Percentiles rank a stretch among this genome's conserved stretches.
phyloP scores from a whole-genome alignment of 306 rosid genomes.

The Corylus heterophylla region DNA sequence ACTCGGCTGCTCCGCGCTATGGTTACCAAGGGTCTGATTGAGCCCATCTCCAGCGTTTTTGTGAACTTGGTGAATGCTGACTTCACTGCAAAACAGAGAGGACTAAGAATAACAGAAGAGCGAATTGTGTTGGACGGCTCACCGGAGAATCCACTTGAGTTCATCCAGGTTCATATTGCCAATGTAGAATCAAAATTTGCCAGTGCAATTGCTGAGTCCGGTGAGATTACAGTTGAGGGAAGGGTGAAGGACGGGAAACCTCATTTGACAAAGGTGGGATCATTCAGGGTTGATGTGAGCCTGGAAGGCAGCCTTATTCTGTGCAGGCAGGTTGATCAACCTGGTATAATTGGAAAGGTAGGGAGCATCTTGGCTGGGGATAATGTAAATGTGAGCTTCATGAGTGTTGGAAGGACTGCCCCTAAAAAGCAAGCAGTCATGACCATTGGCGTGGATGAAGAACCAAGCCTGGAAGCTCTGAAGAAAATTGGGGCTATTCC shows the following conservation, averaged over 20 bases:
- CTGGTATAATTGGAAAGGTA: slow-evolving; percentile 88
- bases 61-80: slow-evolving; percentile 97
- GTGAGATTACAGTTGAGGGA: slow-evolving; percentile 88
- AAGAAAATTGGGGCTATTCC: slow-evolving; percentile 86
- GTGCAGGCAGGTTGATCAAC: slow-evolving; percentile 98
- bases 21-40: slow-evolving; percentile 96
- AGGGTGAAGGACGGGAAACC: slow-evolving; percentile 86
- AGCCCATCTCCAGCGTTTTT: slow-evolving; percentile 86
- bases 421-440: slow-evolving; percentile 96
- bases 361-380: slow-evolving; percentile 86
- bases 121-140: slow-evolving; percentile 75
- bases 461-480: slow-evolving; percentile 65
- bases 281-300: slow-evolving; percentile 95
- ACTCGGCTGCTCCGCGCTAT: slow-evolving; percentile 95
- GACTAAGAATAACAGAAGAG: slow-evolving; percentile 84
- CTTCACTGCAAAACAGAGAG: slow-evolving; percentile 96
- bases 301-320: slow-evolving; percentile 89
- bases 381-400: slow-evolving; percentile 95
- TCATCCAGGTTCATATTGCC: slow-evolving; percentile 85
- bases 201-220: slow-evolving; percentile 84
- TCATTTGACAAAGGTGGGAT: slow-evolving; percentile 94
- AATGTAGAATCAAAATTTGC: slow-evolving; percentile 92
- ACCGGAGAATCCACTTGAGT: slow-evolving; percentile 83
- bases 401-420: slow-evolving; percentile 96
- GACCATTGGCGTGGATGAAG: slow-evolving; percentile 98